Percentiles rank a stretch among this genome's conserved stretches.
Evolutionary conservation across 2,329 filamentous ascomycete species (phyloP).

Genomic region (Xylaria digitata): DNA sequence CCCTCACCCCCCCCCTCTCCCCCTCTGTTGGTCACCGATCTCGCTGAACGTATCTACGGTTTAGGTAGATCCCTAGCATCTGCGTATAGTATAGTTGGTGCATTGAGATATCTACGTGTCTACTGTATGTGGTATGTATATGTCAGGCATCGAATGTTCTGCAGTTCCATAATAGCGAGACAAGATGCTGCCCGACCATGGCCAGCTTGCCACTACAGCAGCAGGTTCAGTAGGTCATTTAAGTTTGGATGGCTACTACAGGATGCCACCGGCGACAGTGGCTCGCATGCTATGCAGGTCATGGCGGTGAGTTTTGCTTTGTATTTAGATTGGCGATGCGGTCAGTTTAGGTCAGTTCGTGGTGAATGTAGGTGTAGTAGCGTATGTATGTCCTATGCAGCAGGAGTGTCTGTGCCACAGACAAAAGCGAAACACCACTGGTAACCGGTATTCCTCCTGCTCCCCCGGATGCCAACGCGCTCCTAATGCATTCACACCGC

Average conservation of each 20-base stretch:
- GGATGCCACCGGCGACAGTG: slow-evolving; percentile 23
- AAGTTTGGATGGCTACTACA: slow-evolving; percentile 18
- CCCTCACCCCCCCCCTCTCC: no score
- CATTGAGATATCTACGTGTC: slow-evolving; percentile 31
- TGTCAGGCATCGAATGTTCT: slow-evolving; percentile 36
- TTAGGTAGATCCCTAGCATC: slow-evolving; percentile 7
- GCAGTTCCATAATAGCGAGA: slow-evolving; percentile 24
- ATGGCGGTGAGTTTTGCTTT: slow-evolving; percentile 39
- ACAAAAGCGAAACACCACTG: slow-evolving; percentile 19
- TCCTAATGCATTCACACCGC: slow-evolving; percentile 36
- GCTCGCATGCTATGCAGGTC: slow-evolving; percentile 32
- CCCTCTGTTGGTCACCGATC: slow-evolving; percentile 18
- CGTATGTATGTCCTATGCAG: slow-evolving; percentile 10
- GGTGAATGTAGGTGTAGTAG: slow-evolving; percentile 21
- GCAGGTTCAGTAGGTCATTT: slow-evolving; percentile 24
- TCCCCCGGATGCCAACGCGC: slow-evolving; percentile 25
- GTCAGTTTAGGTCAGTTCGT: slow-evolving; percentile 26
- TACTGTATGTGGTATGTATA: slow-evolving; percentile 24
- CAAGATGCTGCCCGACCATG: slow-evolving; percentile 27
- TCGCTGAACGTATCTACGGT: slow-evolving; percentile 23
- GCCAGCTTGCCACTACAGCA: slow-evolving; percentile 32
- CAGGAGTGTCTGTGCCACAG: slow-evolving; percentile 21
- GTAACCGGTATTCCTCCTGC: slow-evolving; percentile 24
- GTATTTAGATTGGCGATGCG: slow-evolving; percentile 16
- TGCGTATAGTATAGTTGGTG: slow-evolving; percentile 13